A percentile compares a stretch with the other conserved stretches of the same genome.
Evolutionary conservation across 331 rosid species (phyloP).

Genomic region (Malus hybrid): DNA sequence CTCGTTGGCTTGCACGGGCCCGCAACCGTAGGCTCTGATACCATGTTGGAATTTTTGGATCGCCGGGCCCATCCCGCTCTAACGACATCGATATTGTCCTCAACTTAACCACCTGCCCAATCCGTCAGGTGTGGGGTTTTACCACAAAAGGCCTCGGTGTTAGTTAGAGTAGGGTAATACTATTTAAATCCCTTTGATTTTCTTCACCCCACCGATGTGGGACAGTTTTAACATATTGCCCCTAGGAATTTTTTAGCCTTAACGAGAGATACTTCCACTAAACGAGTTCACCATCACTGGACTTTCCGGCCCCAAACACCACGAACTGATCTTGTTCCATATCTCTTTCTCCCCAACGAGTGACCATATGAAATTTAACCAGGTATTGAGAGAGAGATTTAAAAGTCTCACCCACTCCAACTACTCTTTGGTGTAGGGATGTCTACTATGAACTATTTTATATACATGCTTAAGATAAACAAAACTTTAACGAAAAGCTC

Average conservation of each 20-base stretch:
- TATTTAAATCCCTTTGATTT: too few relatives aligned
- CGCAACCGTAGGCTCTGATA: too few relatives aligned
- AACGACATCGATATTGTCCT: too few relatives aligned
- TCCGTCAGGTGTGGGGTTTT: too few relatives aligned
- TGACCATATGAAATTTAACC: neutral
- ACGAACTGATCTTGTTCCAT: neutral
- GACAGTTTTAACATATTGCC: neutral
- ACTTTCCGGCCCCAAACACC: neutral
- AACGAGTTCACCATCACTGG: too few relatives aligned
- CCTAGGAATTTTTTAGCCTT: neutral
- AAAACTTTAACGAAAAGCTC: neutral
- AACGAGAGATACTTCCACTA: neutral
- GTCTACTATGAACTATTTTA: neutral
- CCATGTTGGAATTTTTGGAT: too few relatives aligned
- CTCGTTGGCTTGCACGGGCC: too few relatives aligned
- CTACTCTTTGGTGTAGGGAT: neutral
- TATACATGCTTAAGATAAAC: neutral
- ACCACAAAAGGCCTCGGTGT: too few relatives aligned
- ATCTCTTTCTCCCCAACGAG: neutral
- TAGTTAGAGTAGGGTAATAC: too few relatives aligned
- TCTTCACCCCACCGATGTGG: too few relatives aligned
- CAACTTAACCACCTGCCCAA: too few relatives aligned
- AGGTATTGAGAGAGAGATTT: neutral
- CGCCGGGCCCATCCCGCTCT: too few relatives aligned
- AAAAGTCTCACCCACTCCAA: neutral